Conservation (phyloP, 768 basidiomycete genomes). For the Neoboletus brunneissimus region DNA sequence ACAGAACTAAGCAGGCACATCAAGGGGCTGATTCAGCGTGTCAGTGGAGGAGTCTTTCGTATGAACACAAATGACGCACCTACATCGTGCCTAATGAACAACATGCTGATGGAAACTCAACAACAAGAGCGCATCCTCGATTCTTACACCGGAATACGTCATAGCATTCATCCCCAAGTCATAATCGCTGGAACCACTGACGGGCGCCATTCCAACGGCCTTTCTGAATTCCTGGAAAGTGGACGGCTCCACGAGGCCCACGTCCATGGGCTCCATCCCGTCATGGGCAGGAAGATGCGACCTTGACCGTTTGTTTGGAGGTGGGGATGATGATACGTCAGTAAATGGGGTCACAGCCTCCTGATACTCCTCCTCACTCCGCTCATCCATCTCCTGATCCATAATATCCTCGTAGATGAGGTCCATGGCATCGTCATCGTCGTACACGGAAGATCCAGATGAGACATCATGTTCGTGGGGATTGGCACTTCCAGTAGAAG, state of each 20-base stretch:
- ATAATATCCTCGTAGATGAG: conserved; percentile 42
- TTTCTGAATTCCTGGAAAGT: conserved; percentile 51
- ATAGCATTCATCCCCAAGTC: conserved; percentile 27
- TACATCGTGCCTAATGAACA: conserved; percentile 43
- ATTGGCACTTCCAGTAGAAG: conserved; percentile 34
- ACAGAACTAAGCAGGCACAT: conserved; percentile 13
- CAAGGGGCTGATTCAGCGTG: conserved; percentile 10
- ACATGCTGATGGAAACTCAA: conserved; percentile 71
- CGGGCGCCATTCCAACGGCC: conserved; percentile 27
- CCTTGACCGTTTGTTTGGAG: conserved; percentile 31
- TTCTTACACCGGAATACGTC: conserved; percentile 52
- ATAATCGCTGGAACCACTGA: conserved; percentile 24
- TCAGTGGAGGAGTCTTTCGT: conserved; percentile 7
- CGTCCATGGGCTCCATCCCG: conserved; percentile 31
- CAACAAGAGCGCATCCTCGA: conserved; percentile 73
- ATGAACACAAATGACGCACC: conserved; percentile 15
- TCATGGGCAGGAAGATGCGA: conserved; percentile 33
- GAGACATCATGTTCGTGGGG: conserved; percentile 49
- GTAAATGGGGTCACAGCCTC: conserved; percentile 75
- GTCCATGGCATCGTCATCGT: conserved; percentile 49
- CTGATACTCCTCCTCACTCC: conserved; percentile 69
- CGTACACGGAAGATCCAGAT: conserved; percentile 50
- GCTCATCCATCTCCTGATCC: conserved; percentile 48
- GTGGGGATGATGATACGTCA: conserved; percentile 43
- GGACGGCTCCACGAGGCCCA: conserved; percentile 39